Evolutionary conservation across 805 yeast genomes (phyloP), one percentile per base, ranked within the genome.

Genomic region (Teunomyces aglyptinius): DNA sequence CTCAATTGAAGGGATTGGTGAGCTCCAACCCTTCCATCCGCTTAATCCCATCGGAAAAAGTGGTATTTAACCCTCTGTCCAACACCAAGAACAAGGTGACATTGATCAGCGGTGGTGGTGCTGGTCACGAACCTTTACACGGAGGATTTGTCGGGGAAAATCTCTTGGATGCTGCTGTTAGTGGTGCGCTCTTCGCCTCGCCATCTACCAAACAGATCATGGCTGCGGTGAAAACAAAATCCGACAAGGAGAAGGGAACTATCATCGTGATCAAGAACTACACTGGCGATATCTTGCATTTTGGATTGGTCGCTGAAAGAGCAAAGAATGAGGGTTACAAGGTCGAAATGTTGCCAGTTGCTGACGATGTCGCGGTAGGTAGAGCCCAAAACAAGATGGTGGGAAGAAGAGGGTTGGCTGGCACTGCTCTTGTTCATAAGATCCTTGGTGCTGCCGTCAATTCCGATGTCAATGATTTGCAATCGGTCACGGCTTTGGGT

Each of bases 301-400:
- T 92, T 67, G 97, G 97, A 1, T 72, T 92, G 45, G 95, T 96
- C 2, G 90, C 86, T 2, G 97, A 91, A 64, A 76, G 95, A 55
- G 92, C 96, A 24, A 85, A 84, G 61, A 83, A 86, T 15, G 78
- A 80, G 39, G 97, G 96, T 6, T 76, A 78, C 51, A 73, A 80
- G 33, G 84, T 85, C 27, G 90, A 86, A 51, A 75, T 89, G 50
- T 82, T 87, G 36, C 78, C 85, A 45, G 91, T 91, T 24, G 86
- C 89, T 38, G 98, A 91, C 61, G 98, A 91, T 64, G 96, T 90
- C 22, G 89, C 97, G 6, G 97, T 92, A 38, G 96, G 96, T n/a
- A 76, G 85, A 56, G 77, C 83, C 22, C 91, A 90, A 60, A 92
- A 94, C 60, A 90, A 89, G 16, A 79, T 87, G 73, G 97, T 92